Evolutionary conservation across 2,329 filamentous ascomycete genomes (phyloP).

Genomic region (Cercospora janseana): DNA sequence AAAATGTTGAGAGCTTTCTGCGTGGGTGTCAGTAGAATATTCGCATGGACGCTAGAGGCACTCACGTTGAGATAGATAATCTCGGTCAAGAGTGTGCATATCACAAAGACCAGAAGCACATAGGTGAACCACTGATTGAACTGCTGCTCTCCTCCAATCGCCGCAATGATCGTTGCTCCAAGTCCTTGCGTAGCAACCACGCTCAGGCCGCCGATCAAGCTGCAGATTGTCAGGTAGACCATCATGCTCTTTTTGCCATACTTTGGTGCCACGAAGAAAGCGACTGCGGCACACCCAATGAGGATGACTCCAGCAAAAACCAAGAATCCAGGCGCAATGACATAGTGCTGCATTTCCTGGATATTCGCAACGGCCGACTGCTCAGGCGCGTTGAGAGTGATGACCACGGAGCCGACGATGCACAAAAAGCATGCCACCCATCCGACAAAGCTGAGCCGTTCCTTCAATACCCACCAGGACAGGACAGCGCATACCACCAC

Average conservation of each 20-base stretch:
- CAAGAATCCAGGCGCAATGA: slow-evolving; percentile 82
- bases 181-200: slow-evolving; percentile 93
- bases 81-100: slow-evolving; percentile 84
- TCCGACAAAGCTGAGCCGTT: slow-evolving; percentile 89
- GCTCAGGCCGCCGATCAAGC: slow-evolving; percentile 87
- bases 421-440: slow-evolving; percentile 96
- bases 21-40: slow-evolving; percentile 21
- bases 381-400: slow-evolving; percentile 87
- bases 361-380: slow-evolving; percentile 83
- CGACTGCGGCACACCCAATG: slow-evolving; percentile 67
- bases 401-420: slow-evolving; percentile 88
- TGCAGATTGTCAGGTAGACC: slow-evolving; percentile 95
- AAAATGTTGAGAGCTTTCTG: slow-evolving; percentile 98
- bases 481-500: slow-evolving; percentile 90
- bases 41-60: slow-evolving; percentile 28
- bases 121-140: slow-evolving; percentile 99
- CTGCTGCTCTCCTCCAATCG: slow-evolving; percentile 76
- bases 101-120: slow-evolving; percentile 84
- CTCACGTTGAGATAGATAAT: slow-evolving; percentile 94
- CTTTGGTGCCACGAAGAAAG: slow-evolving; percentile 76
- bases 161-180: slow-evolving; percentile 85
- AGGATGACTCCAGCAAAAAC: slow-evolving; percentile 81
- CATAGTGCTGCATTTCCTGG: slow-evolving; percentile 86
- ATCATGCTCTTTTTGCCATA: slow-evolving; percentile 98
- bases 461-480: slow-evolving; percentile 92